Evolutionary conservation across 2,329 filamentous ascomycete genomes (phyloP).

Genomic region (Ceratocystis alfenasii): DNA sequence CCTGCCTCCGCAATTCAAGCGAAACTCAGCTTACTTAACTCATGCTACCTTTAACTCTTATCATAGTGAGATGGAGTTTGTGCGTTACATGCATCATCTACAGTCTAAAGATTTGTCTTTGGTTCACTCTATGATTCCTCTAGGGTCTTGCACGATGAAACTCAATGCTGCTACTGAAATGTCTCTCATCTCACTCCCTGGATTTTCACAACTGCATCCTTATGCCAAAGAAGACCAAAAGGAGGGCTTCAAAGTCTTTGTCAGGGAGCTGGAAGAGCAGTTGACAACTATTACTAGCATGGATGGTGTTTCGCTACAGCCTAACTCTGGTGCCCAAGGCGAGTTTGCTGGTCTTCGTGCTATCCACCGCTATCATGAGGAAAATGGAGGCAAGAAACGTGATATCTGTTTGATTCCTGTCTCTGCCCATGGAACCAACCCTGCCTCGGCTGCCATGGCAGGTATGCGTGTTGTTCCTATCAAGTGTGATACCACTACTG

Average conservation of each 20-base stretch:
- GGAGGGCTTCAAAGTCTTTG: conserved; percentile 57
- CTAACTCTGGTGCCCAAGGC: conserved; percentile 91
- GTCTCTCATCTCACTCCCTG: conserved; percentile 67
- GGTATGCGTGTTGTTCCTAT: conserved; percentile 88
- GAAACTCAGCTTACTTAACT: conserved; percentile 65
- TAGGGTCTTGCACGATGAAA: conserved; percentile 98
- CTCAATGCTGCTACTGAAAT: conserved; percentile 90
- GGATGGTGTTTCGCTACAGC: conserved; percentile 78
- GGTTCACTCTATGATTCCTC: conserved; percentile 93
- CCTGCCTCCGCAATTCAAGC: conserved; percentile 50
- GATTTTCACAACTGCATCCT: conserved; percentile 71
- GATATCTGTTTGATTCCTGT: conserved; percentile 92
- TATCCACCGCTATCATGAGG: conserved; percentile 73
- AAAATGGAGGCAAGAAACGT: conserved; percentile 55
- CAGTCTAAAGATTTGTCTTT: conserved; percentile 90
- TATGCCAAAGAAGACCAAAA: conserved; percentile 55
- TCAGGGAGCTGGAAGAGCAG: conserved; percentile 61
- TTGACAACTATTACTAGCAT: conserved; percentile 78
- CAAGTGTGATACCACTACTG: conserved; percentile 78
- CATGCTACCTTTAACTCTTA: conserved; percentile 92
- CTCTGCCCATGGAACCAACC: conserved; percentile 92
- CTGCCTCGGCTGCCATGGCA: conserved; percentile 87
- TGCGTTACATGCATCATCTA: conserved; percentile 86
- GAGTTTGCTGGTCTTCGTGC: conserved; percentile 84
- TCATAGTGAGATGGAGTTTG: conserved; percentile 86